A percentile compares a stretch with the other conserved stretches of the same genome.
Evolutionary conservation across 495 filamentous ascomycete species (phyloP).

Genomic region (Terfezia claveryi): DNA sequence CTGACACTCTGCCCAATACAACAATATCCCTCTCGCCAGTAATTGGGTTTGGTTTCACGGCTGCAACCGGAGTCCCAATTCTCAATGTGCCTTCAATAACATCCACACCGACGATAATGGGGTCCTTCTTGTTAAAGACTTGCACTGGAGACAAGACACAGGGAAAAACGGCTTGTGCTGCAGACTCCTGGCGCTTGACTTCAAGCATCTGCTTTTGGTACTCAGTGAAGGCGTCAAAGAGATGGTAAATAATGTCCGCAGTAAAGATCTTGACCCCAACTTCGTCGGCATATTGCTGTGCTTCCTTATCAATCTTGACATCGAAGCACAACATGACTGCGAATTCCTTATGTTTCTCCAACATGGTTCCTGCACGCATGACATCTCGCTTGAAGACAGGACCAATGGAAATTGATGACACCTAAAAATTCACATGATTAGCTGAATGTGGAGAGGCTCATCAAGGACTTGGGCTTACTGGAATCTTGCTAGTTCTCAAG

Average conservation of each 20-base stretch:
- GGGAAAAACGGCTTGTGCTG: constrained; percentile 88
- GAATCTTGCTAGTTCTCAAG: constrained; percentile 81
- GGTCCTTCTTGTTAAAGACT: constrained; percentile 95
- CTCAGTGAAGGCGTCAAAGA: constrained; percentile 90
- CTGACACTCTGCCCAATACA: constrained; percentile 83
- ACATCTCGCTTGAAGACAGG: constrained; percentile 98
- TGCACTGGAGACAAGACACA: constrained; percentile 74
- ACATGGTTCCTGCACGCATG: constrained; percentile 87
- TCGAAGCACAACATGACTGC: constrained; percentile 99
- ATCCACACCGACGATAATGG: constrained; percentile 91
- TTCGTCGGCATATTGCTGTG: constrained; percentile 71
- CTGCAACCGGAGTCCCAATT: constrained; percentile 70
- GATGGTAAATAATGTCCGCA: constrained; percentile 96
- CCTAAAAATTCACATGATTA: neutral
- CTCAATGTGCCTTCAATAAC: constrained; percentile 71
- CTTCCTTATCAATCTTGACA: constrained; percentile 97
- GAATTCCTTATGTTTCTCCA: constrained; percentile 75
- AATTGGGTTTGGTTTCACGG: constrained; percentile 54
- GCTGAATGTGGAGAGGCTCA: neutral
- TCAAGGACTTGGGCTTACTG: constrained; percentile 28
- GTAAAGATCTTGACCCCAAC: constrained; percentile 96
- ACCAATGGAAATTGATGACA: constrained; percentile 83
- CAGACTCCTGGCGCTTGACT: constrained; percentile 86
- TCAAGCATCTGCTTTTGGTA: constrained; percentile 72
- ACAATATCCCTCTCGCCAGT: constrained; percentile 68